Evolutionary conservation across 768 basidiomycete species (phyloP).

Genomic region (Lactarius deliciosus): DNA sequence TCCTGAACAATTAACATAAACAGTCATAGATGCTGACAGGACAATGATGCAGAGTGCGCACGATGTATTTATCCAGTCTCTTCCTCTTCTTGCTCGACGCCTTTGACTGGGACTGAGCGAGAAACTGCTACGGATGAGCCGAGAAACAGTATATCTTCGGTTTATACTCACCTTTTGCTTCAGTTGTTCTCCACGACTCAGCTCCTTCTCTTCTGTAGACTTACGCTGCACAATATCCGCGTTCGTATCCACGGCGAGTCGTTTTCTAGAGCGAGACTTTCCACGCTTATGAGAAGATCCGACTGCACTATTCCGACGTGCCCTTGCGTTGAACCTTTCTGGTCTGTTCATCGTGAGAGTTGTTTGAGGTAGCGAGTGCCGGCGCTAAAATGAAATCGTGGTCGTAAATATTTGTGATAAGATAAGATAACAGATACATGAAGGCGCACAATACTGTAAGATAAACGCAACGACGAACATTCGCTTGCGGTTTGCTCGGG

Average conservation of each 20-base stretch:
- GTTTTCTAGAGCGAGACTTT: slow-evolving; percentile 31
- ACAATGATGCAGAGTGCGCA: slow-evolving; percentile 31
- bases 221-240: slow-evolving; percentile 34
- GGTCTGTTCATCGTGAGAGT: slow-evolving; percentile 18
- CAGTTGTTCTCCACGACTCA: slow-evolving; percentile 33
- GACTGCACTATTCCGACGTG: slow-evolving; percentile 54
- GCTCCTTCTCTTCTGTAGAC: slow-evolving; percentile 34
- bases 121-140: slow-evolving; percentile 13
- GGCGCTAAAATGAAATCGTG: too few relatives aligned
- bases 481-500: too few relatives aligned
- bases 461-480: too few relatives aligned
- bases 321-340: slow-evolving; percentile 60
- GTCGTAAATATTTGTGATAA: background rate
- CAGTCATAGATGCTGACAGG: background rate
- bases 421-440: background rate
- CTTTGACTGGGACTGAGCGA: slow-evolving; percentile 33
- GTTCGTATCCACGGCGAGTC: slow-evolving; percentile 24
- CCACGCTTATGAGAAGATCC: slow-evolving; percentile 65
- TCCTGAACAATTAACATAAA: slow-evolving; percentile 47
- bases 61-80: slow-evolving; percentile 52
- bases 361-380: background rate
- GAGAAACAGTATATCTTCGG: background rate
- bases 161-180: slow-evolving; percentile 34
- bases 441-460: too few relatives aligned
- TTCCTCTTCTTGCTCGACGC: slow-evolving; percentile 51